These are phyloP conservation scores for Xylariaceae sp. DNA, from an alignment of 2,329 filamentous ascomycete genomes.

Conservation along the genomic window DNA sequence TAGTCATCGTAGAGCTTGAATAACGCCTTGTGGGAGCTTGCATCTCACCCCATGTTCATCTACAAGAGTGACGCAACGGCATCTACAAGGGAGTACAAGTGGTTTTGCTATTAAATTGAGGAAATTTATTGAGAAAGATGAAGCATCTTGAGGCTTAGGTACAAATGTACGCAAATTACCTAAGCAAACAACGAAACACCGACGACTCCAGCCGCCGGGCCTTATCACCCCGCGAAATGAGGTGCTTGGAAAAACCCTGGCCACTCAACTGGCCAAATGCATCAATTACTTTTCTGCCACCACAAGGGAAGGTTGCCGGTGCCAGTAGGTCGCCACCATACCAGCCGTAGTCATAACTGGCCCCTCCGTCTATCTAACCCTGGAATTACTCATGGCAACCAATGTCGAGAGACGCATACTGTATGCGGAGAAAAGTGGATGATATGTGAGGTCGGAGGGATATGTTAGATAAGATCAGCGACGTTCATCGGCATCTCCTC, in stretches of 20 bases:
- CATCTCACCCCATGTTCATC: too few relatives aligned
- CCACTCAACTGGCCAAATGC: conserved; percentile 32
- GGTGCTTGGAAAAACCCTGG: conserved; percentile 30
- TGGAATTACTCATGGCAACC: conserved; percentile 22
- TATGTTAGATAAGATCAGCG: conserved; percentile 67
- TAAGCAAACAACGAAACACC: conserved; percentile 27
- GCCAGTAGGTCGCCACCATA: conserved; percentile 16
- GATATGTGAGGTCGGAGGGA: conserved; percentile 13
- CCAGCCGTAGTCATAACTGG: conserved; percentile 11
- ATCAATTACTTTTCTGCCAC: conserved; percentile 29
- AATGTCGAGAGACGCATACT: conserved; percentile 23
- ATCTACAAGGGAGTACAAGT: too few relatives aligned
- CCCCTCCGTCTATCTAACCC: conserved; percentile 27
- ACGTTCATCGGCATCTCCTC: conserved; percentile 99
- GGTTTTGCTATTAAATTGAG: conserved; percentile 4
- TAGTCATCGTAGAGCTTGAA: too few relatives aligned
- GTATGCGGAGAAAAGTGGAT: conserved; percentile 25
- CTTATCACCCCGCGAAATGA: conserved; percentile 29
- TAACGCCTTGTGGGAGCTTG: too few relatives aligned
- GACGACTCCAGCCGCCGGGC: conserved; percentile 26
- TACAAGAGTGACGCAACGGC: too few relatives aligned
- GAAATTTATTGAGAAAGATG: conserved; percentile 23
- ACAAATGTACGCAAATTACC: conserved; percentile 27
- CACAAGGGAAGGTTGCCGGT: conserved; percentile 17
- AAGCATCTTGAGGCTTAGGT: conserved; percentile 31